phyloP scores from a whole-genome alignment of 1,284 basidiomycete genomes.

The Cutaneotrichosporon spelunceum region DNA sequence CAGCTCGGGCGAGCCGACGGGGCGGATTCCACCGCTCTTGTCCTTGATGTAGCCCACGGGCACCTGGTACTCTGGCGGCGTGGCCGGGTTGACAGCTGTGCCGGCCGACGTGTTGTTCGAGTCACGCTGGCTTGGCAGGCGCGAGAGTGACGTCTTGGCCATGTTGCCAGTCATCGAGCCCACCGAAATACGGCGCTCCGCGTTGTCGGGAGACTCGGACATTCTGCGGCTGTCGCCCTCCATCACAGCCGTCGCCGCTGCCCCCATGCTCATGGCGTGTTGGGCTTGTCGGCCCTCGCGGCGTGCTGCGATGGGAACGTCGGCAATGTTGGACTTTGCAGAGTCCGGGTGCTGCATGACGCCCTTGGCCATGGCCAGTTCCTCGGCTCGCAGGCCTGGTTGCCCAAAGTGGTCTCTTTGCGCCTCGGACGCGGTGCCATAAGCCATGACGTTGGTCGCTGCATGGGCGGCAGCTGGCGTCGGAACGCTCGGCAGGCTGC shows the following conservation, averaged over 20 bases:
- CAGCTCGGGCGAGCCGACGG: constrained; percentile 18
- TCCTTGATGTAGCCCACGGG: constrained; percentile 23
- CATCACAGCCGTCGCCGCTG: neutral
- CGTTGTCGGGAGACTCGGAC: constrained; percentile 46
- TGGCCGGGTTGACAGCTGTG: constrained; percentile 18
- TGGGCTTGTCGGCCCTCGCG: constrained; percentile 16
- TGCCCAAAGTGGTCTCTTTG: constrained; percentile 3
- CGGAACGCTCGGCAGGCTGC: constrained; percentile 74
- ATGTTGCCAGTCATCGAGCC: constrained; percentile 39
- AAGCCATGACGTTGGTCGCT: constrained; percentile 49
- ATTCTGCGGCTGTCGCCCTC: neutral
- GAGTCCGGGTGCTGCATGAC: constrained; percentile 51
- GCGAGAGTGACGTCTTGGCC: constrained; percentile 31
- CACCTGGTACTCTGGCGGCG: constrained; percentile 30
- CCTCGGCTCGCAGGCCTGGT: constrained; percentile 40
- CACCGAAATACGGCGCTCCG: constrained; percentile 65
- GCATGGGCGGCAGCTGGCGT: constrained; percentile 63
- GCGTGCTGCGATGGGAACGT: constrained; percentile 53
- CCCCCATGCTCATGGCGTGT: constrained; percentile 13
- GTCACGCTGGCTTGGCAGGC: constrained; percentile 31
- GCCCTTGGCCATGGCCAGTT: constrained; percentile 30
- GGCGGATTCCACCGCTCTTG: constrained; percentile 25
- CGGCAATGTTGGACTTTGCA: constrained; percentile 41
- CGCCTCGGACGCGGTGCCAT: constrained; percentile 39
- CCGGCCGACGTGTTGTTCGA: constrained; percentile 14